Percentiles rank a stretch among this genome's conserved stretches.
Evolutionary conservation across 2,329 filamentous ascomycete species (phyloP).

Genomic region (Sphaerulina musiva): DNA sequence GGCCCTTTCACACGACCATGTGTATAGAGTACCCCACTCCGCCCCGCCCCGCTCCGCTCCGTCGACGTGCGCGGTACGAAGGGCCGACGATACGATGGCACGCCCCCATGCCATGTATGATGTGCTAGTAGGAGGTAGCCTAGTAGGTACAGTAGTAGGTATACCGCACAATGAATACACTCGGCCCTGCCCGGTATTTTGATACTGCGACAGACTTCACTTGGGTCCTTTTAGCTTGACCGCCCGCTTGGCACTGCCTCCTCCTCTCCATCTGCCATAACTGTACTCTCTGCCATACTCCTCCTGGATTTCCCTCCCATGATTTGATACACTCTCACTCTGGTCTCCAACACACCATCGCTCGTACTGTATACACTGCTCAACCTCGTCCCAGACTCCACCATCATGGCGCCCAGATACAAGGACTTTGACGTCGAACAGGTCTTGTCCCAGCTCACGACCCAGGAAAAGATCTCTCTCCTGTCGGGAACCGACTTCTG

Average conservation of each 20-base stretch:
- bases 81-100: too few relatives aligned
- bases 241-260: neutral
- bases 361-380: too few relatives aligned
- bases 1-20: too few relatives aligned
- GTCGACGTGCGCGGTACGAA: too few relatives aligned
- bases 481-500: conserved; percentile 54
- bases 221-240: neutral
- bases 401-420: conserved; percentile 12
- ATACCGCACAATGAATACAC: neutral
- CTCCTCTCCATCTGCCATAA: neutral
- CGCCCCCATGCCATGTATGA: too few relatives aligned
- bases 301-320: neutral
- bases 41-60: too few relatives aligned
- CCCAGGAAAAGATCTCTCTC: conserved; percentile 30
- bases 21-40: too few relatives aligned
- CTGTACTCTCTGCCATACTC: neutral
- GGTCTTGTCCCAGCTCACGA: conserved; percentile 27
- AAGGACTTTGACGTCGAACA: conserved; percentile 30
- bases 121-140: too few relatives aligned
- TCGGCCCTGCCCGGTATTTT: neutral
- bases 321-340: neutral
- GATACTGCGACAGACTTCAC: neutral
- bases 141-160: too few relatives aligned
- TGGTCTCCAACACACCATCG: neutral
- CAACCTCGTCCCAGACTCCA: neutral